phyloP scores from a whole-genome alignment of 1,139 yeast genomes.

The Zhuliangozyma blackwelliae region DNA sequence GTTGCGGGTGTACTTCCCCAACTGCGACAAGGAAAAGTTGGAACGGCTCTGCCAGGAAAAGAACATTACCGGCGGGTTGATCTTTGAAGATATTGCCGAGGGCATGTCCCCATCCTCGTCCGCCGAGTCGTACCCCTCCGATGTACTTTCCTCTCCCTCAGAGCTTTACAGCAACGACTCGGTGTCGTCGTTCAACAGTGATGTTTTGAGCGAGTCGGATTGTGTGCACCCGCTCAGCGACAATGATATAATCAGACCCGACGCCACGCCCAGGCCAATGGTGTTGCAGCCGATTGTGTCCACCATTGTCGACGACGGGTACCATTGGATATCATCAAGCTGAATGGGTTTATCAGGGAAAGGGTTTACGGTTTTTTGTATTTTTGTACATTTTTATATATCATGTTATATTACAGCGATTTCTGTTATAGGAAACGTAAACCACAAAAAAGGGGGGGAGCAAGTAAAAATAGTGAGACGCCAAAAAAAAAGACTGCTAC shows the following conservation, averaged over 20 bases:
- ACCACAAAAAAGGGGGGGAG: too few species aligned
- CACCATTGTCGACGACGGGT: slow-evolving; percentile 16
- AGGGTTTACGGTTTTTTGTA: too few species aligned
- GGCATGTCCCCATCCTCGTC: slow-evolving; percentile 1
- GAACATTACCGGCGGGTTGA: slow-evolving; percentile 47
- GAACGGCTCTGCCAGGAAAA: slow-evolving; percentile 48
- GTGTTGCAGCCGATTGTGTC: slow-evolving; percentile 5
- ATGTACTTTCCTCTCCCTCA: slow-evolving; percentile 19
- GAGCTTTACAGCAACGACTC: slow-evolving; percentile 3
- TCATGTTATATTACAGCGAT: too few species aligned
- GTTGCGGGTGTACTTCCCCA: slow-evolving; percentile 54
- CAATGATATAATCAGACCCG: slow-evolving; percentile 22
- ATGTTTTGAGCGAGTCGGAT: slow-evolving; percentile 10
- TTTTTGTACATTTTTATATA: too few species aligned
- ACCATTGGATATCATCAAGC: slow-evolving; percentile 19
- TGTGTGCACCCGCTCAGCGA: slow-evolving; percentile 18
- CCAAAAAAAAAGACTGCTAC: too few species aligned
- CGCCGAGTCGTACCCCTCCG: slow-evolving; percentile 11
- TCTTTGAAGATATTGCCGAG: slow-evolving; percentile 24
- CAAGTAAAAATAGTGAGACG: too few species aligned
- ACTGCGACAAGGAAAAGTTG: slow-evolving; percentile 48
- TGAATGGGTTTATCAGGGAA: too few species aligned
- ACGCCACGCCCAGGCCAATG: slow-evolving; percentile 4
- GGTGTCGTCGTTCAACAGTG: slow-evolving; percentile 10
- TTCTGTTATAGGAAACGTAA: too few species aligned